Base-by-base conservation (phyloP, 192 early-diverging fungal genomes). In the Jimgerdemannia flammicorona region DNA sequence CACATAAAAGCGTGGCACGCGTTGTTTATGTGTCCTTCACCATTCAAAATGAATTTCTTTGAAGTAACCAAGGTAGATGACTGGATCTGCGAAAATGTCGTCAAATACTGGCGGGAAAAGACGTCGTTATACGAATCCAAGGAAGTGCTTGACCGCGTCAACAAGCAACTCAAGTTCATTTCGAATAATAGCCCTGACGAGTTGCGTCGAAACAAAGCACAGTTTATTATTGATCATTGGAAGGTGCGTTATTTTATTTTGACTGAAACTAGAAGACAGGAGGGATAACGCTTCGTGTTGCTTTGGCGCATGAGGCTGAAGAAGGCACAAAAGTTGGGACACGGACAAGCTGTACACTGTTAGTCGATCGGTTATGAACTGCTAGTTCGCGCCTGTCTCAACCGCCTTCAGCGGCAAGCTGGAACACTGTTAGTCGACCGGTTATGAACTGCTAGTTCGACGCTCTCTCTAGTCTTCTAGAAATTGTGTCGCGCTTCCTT, bases 31-130 rank as follows among this genome's bases (percentile, higher is more conserved):
- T 59, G 49, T 59, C 49, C 49, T 59, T 59, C 49, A 59, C 49
- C 49, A 59, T 59, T 59, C 49, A 59, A 59, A 59, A 59, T 59
- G 49, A 59, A 59, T 59, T 59, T 59, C 49, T 59, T 59, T 59
- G 49, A 59, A 59, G 49, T 59, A 59, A 59, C 49, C 49, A 59
- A 59, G 49, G 49, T 59, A 59, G 49, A 59, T 59, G 49, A 59
- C 49, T 59, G 49, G 49, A 59, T 59, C 49, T 29, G 29, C 29
- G 29, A 29, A 29, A 29, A 29, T 29, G 29, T 59, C 49, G 49
- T 59, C 14, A 59, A 59, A 59, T 59, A 59, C 49, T 59, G 49
- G 49, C 49, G 49, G 49, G 49, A 59, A 59, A 59, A 59, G 49
- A 59, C 49, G 49, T 59, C 49, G 49, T 59, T 59, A 59, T 59